Evolutionary conservation across 2,329 filamentous ascomycete species (phyloP), one percentile per base, ranked within the genome.

Genomic region (Trichoderma semiorbis): DNA sequence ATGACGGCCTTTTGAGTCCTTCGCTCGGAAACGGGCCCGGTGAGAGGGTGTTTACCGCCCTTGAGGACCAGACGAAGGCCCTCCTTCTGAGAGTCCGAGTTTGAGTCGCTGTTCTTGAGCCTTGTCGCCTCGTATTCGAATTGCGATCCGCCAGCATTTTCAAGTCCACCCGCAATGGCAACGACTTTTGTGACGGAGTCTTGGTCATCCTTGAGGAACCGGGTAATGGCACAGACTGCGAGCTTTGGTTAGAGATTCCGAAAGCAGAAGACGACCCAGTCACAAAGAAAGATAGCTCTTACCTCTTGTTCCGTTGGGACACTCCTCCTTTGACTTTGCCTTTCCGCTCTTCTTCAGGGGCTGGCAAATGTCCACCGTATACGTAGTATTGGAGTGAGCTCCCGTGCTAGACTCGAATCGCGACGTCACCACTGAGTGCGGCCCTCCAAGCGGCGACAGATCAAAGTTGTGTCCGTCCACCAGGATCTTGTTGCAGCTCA

Each of bases 301-400:
- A 93, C 91, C 88, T 85, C 91, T 86, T 3, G 93, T 90, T 53
- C 90, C 91, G 61, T 87, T 86, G 0, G 89, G 90, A 78, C 94
- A 97, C 77, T 91, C 84, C 47, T 90, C 84, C 7, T 85, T 81
- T 75, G 87, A 85, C 21, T 84, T 82, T 1, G 85, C 83, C 28
- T 87, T 87, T 57, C 88, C 88, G 64, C 85, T 87, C 78, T 88
- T 87, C 79, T 88, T 88, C 74, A 97, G 82, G 7, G 88, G 85
- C 67, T 85, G 82, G 83, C 94, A 97, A 63, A 97, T 85, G 77
- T 97, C 92, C 71, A 97, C 79, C 1, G 93, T 95, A 80, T 94
- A 97, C 57, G 93, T 95, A 30, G 90, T 93, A 80, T 96, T 96
- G 71, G 76, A 75, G 67, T 81, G 78, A 73, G 84, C 85, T 32